Evolutionary conservation across 2,329 filamentous ascomycete genomes (phyloP), one percentile per base, ranked within the genome.

Genomic region (Phialocephala subalpina): DNA sequence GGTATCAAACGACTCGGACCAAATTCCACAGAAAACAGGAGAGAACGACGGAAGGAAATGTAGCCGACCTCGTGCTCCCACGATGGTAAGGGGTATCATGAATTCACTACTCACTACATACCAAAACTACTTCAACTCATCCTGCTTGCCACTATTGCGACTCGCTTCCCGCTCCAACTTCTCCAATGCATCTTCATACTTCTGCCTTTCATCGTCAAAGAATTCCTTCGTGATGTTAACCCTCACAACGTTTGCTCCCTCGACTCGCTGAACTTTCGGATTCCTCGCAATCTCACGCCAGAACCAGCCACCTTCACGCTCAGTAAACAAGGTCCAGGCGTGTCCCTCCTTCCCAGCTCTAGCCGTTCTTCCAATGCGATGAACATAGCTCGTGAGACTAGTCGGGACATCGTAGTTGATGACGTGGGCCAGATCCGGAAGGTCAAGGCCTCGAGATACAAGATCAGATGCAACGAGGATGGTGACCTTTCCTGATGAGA

Each of bases 401-500:
- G 88, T 86, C 0, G 95, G 95, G 60, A 97, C 85, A 77, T 97
- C 95, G 82, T 98, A 98, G 80, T 97, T 97, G 79, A 98, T 83
- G 56, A 98, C 93, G 75, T 97, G 92, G 40, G 90, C 89, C 56
- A 98, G 86, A 56, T 87, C 85, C 0, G 88, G 87, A 14, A 97
- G 84, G 78, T 98, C 95, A 29, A 98, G 88, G 73, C 95, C 96
- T 69, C 95, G 92, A 1, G 94, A 93, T 0, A 96, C 93, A n/a
- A 97, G 90, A 77, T 98, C 95, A 0, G 96, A 97, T 0, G 94
- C 94, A 55, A 98, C 90, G 52, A 98, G 87, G 56, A 97, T 88
- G 7, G 89, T 89, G 29, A 92, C 79, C 65, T 86, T 86, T 64
- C 84, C 85, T 8, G 81, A 78, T 3, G 84, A 80, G 77, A 95